Percentiles rank a stretch among this genome's conserved stretches.
phyloP scores from a whole-genome alignment of 768 basidiomycete genomes.

The Boletus bicolor region DNA sequence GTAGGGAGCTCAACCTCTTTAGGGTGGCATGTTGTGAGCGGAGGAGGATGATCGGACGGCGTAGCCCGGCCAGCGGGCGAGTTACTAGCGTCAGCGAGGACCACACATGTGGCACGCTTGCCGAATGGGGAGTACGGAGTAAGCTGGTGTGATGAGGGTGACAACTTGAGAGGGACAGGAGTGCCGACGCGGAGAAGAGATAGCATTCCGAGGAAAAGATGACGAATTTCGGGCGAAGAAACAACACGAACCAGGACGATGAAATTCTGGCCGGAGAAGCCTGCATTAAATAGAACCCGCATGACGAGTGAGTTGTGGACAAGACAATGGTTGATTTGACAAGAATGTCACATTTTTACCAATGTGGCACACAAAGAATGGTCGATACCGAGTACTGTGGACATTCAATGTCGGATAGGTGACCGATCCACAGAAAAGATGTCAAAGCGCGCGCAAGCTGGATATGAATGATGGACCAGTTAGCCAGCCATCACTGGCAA shows the following conservation, averaged over 20 bases:
- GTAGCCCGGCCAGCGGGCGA: not conserved
- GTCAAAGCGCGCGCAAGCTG: not conserved
- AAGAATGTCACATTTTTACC: slow-evolving; percentile 1
- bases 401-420: not conserved
- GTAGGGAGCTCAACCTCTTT: not conserved
- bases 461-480: not conserved
- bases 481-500: not conserved
- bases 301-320: slow-evolving; percentile 7
- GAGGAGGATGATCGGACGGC: not conserved
- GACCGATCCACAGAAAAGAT: not conserved
- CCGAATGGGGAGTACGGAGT: not conserved
- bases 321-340: slow-evolving; percentile 14
- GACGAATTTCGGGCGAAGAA: not conserved
- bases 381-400: not conserved
- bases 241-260: not conserved
- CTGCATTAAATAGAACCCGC: slow-evolving; percentile 17
- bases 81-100: slow-evolving; percentile 1
- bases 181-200: slow-evolving; percentile 4
- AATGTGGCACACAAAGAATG: slow-evolving; percentile 6
- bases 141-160: not conserved
- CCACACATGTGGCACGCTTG: slow-evolving; percentile 6
- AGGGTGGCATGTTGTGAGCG: not conserved
- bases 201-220: slow-evolving; percentile 7
- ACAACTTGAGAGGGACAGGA: slow-evolving; percentile 6
- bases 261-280: not conserved